Evolutionary conservation across 495 filamentous ascomycete genomes (phyloP), one percentile per base, ranked within the genome.

Genomic region (Neurospora sp.): DNA sequence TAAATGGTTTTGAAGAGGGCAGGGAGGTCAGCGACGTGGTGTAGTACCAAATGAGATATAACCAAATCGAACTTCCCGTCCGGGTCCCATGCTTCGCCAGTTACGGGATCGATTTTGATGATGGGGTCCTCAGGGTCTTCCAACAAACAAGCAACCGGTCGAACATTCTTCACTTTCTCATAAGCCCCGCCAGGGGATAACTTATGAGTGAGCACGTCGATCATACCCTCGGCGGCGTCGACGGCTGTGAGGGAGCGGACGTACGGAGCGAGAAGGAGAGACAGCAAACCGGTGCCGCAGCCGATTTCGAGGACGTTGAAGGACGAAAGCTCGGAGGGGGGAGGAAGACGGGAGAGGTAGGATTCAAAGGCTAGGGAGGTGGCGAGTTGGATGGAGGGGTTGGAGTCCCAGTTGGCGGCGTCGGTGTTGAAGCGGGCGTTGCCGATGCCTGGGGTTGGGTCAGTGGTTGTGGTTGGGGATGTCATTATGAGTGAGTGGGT

Each of bases 211-310:
- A 88, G 77, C n/a, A 81, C 83, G 2, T 79, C 77, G 69, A 89
- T 85, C 87, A 89, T 89, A 69, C 86, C 87, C 20, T 81, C 71
- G 9, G 86, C 84, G 0, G 83, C 78, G 71, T 89, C 87, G 14
- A 89, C 80, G 39, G 85, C 86, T 14, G 85, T 82, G 20, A 88
- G 75, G 38, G 78, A 80, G 59, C 77, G 78, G 5, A 80, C 78
- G 9, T 77, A 65, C 0, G 86, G 85, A 0, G 86, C 82, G 37
- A 88, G 78, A 4, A 74, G 77, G 18, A 86, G 81, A 2, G 85
- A 86, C 2, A 89, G 80, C 6, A 88, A 80, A 68, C 87, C 87
- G 12, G 87, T 89, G 27, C 87, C 87, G 75, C 87, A 88, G 71
- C 87, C 87, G 16, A 89, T 84, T 78, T 89, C 87, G 22, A 89